These are phyloP conservation scores for Penicillium pulvis DNA, from an alignment of 495 filamentous ascomycete species.

Conservation along the genomic window DNA sequence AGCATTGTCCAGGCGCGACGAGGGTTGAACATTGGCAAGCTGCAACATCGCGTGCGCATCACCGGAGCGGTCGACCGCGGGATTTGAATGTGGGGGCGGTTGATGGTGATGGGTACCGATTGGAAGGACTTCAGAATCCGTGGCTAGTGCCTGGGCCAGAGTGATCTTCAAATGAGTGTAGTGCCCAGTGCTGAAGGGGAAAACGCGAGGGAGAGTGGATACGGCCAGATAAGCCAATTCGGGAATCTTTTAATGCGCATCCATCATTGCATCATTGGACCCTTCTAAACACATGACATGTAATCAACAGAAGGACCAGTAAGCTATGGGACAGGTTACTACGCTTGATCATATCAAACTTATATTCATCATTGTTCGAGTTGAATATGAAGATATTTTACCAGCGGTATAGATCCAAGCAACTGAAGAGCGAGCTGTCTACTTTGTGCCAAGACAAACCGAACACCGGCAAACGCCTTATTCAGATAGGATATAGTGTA, in stretches of 20 bases:
- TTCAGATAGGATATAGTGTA: constrained; percentile 3
- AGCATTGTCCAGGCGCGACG: constrained; percentile 40
- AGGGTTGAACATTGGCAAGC: constrained; percentile 41
- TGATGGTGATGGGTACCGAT: constrained; percentile 7
- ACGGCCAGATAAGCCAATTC: constrained; percentile 34
- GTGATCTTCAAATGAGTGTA: constrained; percentile 5
- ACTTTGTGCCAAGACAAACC: background rate
- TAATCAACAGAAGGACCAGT: too few species aligned
- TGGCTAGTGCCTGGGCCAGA: constrained; percentile 1
- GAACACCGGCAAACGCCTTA: constrained; percentile 2
- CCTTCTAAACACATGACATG: background rate
- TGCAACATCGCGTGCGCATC: constrained; percentile 51
- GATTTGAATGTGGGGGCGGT: constrained; percentile 30
- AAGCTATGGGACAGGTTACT: too few species aligned
- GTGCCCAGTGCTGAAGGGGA: constrained; percentile 12
- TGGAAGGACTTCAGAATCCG: background rate
- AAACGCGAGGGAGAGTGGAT: constrained; percentile 17
- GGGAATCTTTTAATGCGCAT: constrained; percentile 19
- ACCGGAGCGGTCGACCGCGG: constrained; percentile 31
- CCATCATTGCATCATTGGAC: constrained; percentile 19
- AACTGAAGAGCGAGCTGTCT: background rate
- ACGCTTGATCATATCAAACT: too few species aligned
- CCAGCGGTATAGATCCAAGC: too few species aligned
- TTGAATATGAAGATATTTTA: background rate
- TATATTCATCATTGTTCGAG: background rate